Percentiles rank a stretch among this genome's conserved stretches.
phyloP scores from a whole-genome alignment of 352 stramenopile species.

The Phytophthora melonis region DNA sequence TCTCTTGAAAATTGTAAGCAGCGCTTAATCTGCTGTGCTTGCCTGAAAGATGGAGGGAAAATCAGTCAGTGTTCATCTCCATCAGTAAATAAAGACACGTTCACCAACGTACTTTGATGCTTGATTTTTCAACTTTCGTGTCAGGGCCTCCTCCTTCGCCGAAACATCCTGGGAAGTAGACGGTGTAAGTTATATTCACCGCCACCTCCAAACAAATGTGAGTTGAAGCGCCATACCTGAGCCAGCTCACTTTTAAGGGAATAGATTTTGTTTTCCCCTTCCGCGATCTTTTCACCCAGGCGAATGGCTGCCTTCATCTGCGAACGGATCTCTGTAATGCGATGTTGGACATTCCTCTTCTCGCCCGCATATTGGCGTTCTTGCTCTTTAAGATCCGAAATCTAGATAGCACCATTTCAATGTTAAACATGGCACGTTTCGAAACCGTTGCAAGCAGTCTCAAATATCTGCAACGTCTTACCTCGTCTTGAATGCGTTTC shows the following conservation, averaged over 20 bases:
- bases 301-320: slow-evolving; percentile 76
- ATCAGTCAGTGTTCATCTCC: slow-evolving; percentile 11
- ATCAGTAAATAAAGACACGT: neutral
- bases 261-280: slow-evolving; percentile 76
- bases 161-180: slow-evolving; percentile 65
- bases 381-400: slow-evolving; percentile 67
- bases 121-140: slow-evolving; percentile 79
- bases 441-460: neutral
- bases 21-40: slow-evolving; percentile 76
- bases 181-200: neutral
- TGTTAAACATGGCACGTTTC: neutral
- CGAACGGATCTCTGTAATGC: slow-evolving; percentile 74
- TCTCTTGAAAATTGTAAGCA: slow-evolving; percentile 65
- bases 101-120: slow-evolving; percentile 55
- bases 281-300: slow-evolving; percentile 78
- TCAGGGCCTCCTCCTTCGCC: slow-evolving; percentile 78
- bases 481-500: slow-evolving; percentile 63
- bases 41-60: slow-evolving; percentile 33
- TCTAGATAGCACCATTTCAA: slow-evolving; percentile 38
- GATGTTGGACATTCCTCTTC: slow-evolving; percentile 65
- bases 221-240: slow-evolving; percentile 41
- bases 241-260: slow-evolving; percentile 77
- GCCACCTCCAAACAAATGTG: neutral
- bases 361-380: slow-evolving; percentile 70
- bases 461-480: slow-evolving; percentile 22